Evolutionary conservation across 768 basidiomycete species (phyloP), one percentile per base, ranked within the genome.

Genomic region (Dentipellis fragilis): DNA sequence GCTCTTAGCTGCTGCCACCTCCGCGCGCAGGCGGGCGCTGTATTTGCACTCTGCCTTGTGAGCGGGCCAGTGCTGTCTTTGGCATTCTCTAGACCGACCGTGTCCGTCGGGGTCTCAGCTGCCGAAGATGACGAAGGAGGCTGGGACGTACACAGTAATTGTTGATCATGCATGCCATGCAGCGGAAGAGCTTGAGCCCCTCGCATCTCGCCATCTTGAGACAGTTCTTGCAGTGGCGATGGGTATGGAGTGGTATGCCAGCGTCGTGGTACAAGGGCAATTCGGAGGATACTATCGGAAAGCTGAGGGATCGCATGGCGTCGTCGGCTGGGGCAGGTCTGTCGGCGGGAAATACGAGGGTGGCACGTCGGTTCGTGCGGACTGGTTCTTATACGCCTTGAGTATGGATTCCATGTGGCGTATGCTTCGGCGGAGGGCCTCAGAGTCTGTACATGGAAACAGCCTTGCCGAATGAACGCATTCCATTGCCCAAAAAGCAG

Each of bases 171-270:
- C 54, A 54, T 2, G 34, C 42, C 4, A 23, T 36, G 19, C 54
- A 54, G 16, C 46, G 42, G 29, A 54, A 45, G 23, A 54, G 46
- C 17, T 54, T 54, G n/a, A 47, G 17, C 12, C 46, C 46, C 34
- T 54, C 54, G 54, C 54, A 54, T 7, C 54, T 29, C 5, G 45
- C 45, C 54, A 54, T 48, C 19, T 47, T 42, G 34, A 48, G 48
- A 29, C 54, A 54, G 36, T 36, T 54, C 46, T 54, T 54, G 46
- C 54, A 54, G 34, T 54, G 54, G 10, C 45, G 12, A 16, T 54
- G 54, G 10, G 54, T 54, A 21, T 45, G 42, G 8, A 45, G 39
- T 23, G 48, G 42, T 19, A 45, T 45, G 42, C n/a, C n/a, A n/a
- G 42, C n/a, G 14, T 45, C 14, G 14, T 45, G 42, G 10, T 17